Conservation (phyloP, 495 filamentous ascomycete genomes). For the Talaromyces wortmannii region DNA sequence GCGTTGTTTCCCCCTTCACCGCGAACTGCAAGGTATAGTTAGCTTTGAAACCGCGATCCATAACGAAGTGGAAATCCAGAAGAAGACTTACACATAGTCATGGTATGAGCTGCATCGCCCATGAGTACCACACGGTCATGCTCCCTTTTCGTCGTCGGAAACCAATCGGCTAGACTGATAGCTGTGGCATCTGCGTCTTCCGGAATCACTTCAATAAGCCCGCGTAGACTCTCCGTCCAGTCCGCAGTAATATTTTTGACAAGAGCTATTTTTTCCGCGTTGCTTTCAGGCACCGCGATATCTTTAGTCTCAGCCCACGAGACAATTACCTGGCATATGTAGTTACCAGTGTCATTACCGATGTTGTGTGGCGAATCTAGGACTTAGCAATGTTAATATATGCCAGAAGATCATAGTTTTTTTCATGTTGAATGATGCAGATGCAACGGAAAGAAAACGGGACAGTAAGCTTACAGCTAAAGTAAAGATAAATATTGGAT, state of each 20-base stretch:
- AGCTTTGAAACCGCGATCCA: neutral
- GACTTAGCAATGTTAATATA: slow-evolving; percentile 11
- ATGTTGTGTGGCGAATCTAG: slow-evolving; percentile 44
- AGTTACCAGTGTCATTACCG: slow-evolving; percentile 24
- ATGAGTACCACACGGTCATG: slow-evolving; percentile 38
- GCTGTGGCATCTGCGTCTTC: slow-evolving; percentile 38
- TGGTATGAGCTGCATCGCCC: slow-evolving; percentile 49
- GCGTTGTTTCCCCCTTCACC: slow-evolving; percentile 58
- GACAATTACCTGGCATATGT: slow-evolving; percentile 42
- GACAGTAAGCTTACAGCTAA: slow-evolving; percentile 25
- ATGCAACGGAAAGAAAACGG: neutral
- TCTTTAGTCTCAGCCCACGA: slow-evolving; percentile 42
- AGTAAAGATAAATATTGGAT: slow-evolving; percentile 50
- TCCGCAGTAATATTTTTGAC: slow-evolving; percentile 45
- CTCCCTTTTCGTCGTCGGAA: slow-evolving; percentile 25
- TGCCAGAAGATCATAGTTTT: neutral
- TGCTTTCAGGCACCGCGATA: slow-evolving; percentile 32
- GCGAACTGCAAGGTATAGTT: slow-evolving; percentile 19
- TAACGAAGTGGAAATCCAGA: neutral
- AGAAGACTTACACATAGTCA: slow-evolving; percentile 46
- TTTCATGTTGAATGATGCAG: neutral
- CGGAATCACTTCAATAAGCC: slow-evolving; percentile 37
- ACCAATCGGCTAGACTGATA: slow-evolving; percentile 53
- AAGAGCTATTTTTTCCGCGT: slow-evolving; percentile 34
- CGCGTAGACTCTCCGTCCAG: slow-evolving; percentile 51